A percentile compares a stretch with the other conserved stretches of the same genome.
Conservation (phyloP, 2,329 filamentous ascomycete species). For the Talaromyces sp. region DNA sequence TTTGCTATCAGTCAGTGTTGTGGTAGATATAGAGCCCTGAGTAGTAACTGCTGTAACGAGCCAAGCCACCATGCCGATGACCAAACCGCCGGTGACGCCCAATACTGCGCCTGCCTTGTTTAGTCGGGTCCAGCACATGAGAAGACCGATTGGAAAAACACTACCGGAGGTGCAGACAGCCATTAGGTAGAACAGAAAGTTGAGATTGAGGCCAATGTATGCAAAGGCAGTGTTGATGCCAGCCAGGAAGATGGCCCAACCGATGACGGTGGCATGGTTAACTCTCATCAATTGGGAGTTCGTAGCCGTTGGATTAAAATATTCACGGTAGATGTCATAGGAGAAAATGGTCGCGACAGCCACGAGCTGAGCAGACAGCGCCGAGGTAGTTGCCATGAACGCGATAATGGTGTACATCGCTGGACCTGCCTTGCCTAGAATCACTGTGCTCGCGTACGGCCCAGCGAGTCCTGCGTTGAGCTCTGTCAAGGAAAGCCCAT, state of each 20-base stretch:
- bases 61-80: constrained; percentile 6
- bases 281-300: constrained; percentile 49
- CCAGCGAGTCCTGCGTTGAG: constrained; percentile 35
- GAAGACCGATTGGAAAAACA: background rate
- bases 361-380: constrained; percentile 51
- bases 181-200: constrained; percentile 5
- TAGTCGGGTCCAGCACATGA: background rate
- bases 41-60: constrained; percentile 1
- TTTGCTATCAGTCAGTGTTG: constrained; percentile 4
- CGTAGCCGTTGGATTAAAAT: constrained; percentile 45
- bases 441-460: constrained; percentile 32
- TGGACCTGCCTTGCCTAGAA: constrained; percentile 39
- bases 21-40: constrained; percentile 2
- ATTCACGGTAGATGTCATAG: constrained; percentile 53
- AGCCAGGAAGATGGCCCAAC: constrained; percentile 49
- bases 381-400: constrained; percentile 45
- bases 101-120: background rate
- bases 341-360: constrained; percentile 52
- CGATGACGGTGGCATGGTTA: constrained; percentile 50
- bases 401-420: constrained; percentile 33
- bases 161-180: background rate
- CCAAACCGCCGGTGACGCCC: constrained; percentile 2
- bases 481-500: constrained; percentile 27
- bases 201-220: constrained; percentile 1
- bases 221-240: constrained; percentile 30